phyloP scores from a whole-genome alignment of 306 rosid genomes.

The Prosopis cineraria region DNA sequence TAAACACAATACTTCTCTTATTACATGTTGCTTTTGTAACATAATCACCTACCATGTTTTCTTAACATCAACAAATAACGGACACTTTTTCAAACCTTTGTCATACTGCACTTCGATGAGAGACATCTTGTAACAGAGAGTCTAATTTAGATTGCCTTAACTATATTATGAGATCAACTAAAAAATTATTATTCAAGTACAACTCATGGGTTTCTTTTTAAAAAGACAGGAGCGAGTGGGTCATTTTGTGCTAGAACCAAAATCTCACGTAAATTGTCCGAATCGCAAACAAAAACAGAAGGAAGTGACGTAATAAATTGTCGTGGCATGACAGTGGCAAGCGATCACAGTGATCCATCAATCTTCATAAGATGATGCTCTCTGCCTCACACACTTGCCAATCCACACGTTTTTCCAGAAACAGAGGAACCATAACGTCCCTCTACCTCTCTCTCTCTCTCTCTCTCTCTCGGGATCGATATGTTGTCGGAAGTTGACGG shows the following conservation, averaged over 20 bases:
- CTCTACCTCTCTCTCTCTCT: not conserved
- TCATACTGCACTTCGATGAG: not conserved
- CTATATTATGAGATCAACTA: not conserved
- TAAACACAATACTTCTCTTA: slow-evolving; percentile 15
- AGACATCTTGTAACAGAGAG: not conserved
- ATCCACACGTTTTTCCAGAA: not conserved
- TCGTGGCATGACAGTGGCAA: slow-evolving; percentile 4
- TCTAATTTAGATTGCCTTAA: not conserved
- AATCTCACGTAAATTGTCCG: not conserved
- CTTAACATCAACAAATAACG: not conserved
- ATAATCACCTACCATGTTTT: not conserved
- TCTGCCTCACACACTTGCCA: not conserved
- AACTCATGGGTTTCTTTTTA: not conserved
- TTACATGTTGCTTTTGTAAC: not conserved
- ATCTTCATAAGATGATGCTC: slow-evolving; percentile 21
- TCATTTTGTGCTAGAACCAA: not conserved
- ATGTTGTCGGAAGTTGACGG: not conserved
- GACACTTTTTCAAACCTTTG: not conserved
- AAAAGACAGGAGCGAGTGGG: not conserved
- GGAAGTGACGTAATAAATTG: not conserved
- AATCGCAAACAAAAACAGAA: not conserved
- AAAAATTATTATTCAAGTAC: not conserved
- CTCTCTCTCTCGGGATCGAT: not conserved
- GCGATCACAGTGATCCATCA: not conserved
- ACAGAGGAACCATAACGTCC: not conserved